These are phyloP conservation scores for Opeltia flavorubescens DNA, from an alignment of 495 filamentous ascomycete genomes.

Conservation along the genomic window DNA sequence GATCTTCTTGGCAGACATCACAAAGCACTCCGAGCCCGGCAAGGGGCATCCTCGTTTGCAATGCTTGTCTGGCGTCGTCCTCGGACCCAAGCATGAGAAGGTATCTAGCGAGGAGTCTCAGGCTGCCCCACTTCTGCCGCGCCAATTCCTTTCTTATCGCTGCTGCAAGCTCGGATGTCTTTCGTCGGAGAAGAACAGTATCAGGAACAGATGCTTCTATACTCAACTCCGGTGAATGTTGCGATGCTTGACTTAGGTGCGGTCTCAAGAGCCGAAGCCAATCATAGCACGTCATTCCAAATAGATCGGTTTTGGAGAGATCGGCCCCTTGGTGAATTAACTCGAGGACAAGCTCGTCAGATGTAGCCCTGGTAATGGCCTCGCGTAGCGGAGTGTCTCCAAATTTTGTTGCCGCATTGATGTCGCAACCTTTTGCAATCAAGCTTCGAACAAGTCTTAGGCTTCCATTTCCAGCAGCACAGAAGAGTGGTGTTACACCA, in stretches of 20 bases:
- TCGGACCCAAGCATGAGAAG: not conserved
- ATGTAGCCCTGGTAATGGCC: not conserved
- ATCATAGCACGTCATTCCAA: not conserved
- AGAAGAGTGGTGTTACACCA: not conserved
- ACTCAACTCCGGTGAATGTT: not conserved
- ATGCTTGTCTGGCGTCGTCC: not conserved
- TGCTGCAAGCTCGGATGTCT: not conserved
- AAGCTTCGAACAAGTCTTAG: not conserved
- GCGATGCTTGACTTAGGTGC: not conserved
- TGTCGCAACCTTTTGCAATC: not conserved
- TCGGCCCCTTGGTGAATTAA: not conserved
- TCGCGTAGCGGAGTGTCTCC: not conserved
- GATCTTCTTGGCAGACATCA: not conserved
- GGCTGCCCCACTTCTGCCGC: not conserved
- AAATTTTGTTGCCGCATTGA: not conserved
- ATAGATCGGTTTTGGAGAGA: not conserved
- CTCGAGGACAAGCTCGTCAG: not conserved
- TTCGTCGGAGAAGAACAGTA: not conserved
- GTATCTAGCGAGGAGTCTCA: not conserved
- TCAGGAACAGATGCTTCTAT: not conserved
- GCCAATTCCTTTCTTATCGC: not conserved
- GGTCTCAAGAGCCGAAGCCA: not conserved
- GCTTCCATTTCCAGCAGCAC: not conserved
- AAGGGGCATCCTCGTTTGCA: not conserved
- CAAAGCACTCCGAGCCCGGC: not conserved